Percentiles rank a stretch among this genome's conserved stretches.
phyloP scores from a whole-genome alignment of 306 rosid species.

The Dryas alaskensis region DNA sequence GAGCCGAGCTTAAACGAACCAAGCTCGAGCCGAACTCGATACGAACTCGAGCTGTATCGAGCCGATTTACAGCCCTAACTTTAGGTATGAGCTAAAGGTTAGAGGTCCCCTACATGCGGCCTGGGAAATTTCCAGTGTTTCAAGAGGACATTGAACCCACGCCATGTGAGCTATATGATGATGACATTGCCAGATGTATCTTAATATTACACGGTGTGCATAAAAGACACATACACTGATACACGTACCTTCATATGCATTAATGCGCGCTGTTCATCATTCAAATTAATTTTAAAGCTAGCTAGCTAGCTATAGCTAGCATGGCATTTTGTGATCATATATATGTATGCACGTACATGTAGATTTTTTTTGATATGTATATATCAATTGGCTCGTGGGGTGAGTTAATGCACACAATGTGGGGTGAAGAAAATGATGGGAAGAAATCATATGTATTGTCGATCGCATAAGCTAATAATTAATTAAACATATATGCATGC shows the following conservation, averaged over 20 bases:
- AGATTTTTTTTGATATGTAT: no score
- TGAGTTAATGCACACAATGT: constrained; percentile 29
- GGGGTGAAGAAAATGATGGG: constrained; percentile 14
- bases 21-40: no score
- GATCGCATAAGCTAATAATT: background rate
- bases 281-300: no score
- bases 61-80: no score
- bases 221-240: no score
- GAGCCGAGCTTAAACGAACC: no score
- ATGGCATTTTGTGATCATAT: background rate
- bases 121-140: constrained; percentile 28
- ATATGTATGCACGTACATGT: background rate
- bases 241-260: background rate
- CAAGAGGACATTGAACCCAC: constrained; percentile 30
- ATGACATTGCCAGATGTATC: constrained; percentile 13
- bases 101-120: constrained; percentile 35
- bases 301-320: no score
- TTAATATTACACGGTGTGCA: no score
- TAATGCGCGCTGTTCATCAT: no score
- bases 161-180: constrained; percentile 45
- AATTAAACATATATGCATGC: background rate
- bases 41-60: no score
- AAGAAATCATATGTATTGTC: constrained; percentile 42
- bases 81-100: background rate
- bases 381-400: background rate